These are phyloP conservation scores for Claviceps humidiphila DNA, from an alignment of 2,329 filamentous ascomycete species.

Conservation along the genomic window DNA sequence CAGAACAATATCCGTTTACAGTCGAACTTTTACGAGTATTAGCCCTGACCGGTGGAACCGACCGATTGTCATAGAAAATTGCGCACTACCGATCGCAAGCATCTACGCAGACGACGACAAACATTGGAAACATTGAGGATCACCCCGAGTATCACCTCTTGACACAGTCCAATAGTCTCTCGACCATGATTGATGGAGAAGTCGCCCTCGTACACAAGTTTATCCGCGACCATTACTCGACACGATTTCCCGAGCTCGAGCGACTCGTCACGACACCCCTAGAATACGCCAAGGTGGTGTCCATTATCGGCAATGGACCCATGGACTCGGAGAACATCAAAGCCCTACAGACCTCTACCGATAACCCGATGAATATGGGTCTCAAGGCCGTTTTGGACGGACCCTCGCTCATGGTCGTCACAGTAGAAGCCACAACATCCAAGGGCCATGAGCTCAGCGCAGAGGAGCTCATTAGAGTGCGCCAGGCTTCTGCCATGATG, in stretches of 20 bases:
- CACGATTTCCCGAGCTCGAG: constrained; percentile 87
- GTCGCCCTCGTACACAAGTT: constrained; percentile 91
- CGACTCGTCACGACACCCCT: constrained; percentile 79
- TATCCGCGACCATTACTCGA: constrained; percentile 89
- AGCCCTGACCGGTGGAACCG: constrained; percentile 54
- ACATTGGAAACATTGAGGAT: constrained; percentile 76
- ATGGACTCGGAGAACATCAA: constrained; percentile 74
- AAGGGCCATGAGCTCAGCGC: constrained; percentile 64
- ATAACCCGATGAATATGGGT: constrained; percentile 65
- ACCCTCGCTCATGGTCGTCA: constrained; percentile 88
- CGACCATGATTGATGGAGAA: constrained; percentile 86
- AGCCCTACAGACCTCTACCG: constrained; percentile 56
- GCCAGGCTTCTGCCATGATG: constrained; percentile 74
- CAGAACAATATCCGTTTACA: constrained; percentile 45
- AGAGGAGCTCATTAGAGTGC: constrained; percentile 61
- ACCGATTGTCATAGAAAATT: constrained; percentile 54
- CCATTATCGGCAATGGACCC: constrained; percentile 84
- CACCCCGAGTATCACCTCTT: constrained; percentile 84
- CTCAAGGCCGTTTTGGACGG: constrained; percentile 75
- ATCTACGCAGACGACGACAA: constrained; percentile 46
- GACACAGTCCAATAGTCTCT: constrained; percentile 78
- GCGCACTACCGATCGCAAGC: constrained; percentile 59
- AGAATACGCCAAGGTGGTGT: constrained; percentile 89
- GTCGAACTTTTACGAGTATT: constrained; percentile 30
- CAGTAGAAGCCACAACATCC: constrained; percentile 84